A percentile compares a stretch with the other conserved stretches of the same genome.
Conservation (phyloP, 2,329 filamentous ascomycete species). For the Talaromyces atroroseus region DNA sequence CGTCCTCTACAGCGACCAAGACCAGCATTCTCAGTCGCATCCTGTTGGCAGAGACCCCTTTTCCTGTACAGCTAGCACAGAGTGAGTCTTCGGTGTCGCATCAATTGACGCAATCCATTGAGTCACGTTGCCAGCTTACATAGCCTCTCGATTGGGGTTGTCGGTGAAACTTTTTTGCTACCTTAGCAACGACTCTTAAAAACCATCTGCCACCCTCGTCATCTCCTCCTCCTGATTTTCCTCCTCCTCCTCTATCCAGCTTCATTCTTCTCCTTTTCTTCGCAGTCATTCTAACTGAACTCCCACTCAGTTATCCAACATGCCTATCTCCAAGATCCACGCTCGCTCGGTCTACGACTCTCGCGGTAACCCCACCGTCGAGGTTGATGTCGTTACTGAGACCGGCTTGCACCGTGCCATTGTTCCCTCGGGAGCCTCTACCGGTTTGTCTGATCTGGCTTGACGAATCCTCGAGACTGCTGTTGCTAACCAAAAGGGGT, state of each 20-base stretch:
- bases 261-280: conserved; percentile 12
- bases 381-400: conserved; percentile 95
- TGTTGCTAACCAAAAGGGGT: conserved; percentile 20
- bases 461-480: neutral
- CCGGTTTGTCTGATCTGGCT: conserved; percentile 56
- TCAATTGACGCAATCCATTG: conserved; percentile 15
- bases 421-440: conserved; percentile 93
- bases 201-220: neutral
- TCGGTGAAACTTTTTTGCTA: conserved; percentile 34
- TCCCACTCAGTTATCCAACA: conserved; percentile 45
- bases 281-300: conserved; percentile 6
- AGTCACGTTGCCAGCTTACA: conserved; percentile 15
- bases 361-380: conserved; percentile 94
- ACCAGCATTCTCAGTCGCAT: conserved; percentile 6
- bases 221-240: conserved; percentile 1
- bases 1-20: too few species aligned
- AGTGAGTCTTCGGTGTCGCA: conserved; percentile 5
- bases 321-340: conserved; percentile 88
- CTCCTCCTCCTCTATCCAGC: neutral
- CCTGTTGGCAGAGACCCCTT: too few species aligned
- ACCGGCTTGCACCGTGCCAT: conserved; percentile 96
- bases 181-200: conserved; percentile 25
- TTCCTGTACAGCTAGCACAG: neutral
- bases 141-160: conserved; percentile 31
- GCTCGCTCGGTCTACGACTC: conserved; percentile 97